These are phyloP conservation scores for Ogataea parapolymorpha DNA, from an alignment of 805 yeast genomes.

Conservation along the genomic window DNA sequence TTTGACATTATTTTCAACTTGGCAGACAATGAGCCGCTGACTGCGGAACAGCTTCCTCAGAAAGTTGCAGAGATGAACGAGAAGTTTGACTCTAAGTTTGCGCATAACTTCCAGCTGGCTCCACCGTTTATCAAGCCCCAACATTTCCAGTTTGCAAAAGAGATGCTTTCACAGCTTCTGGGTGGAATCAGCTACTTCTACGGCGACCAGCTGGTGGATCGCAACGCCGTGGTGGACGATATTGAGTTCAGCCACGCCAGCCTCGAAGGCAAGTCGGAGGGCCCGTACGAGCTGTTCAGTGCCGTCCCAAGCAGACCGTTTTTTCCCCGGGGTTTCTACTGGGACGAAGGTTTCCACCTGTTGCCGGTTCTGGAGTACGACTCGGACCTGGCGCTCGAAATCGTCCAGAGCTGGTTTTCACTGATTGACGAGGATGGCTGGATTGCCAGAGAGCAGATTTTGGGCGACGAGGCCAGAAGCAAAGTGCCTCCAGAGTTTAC, in stretches of 20 bases:
- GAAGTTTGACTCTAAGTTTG: conserved; percentile 52
- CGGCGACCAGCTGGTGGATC: conserved; percentile 81
- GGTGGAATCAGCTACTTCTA: conserved; percentile 90
- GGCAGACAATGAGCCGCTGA: conserved; percentile 38
- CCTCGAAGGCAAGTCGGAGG: conserved; percentile 57
- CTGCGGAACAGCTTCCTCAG: conserved; percentile 34
- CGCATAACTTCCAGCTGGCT: conserved; percentile 44
- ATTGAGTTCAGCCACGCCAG: conserved; percentile 57
- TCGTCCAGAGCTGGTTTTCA: conserved; percentile 82
- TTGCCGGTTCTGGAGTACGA: conserved; percentile 81
- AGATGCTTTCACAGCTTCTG: conserved; percentile 72
- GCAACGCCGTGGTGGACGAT: conserved; percentile 64
- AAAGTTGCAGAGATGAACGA: conserved; percentile 34
- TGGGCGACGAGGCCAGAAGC: conserved; percentile 87
- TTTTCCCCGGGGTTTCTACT: conserved; percentile 94
- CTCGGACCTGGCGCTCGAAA: conserved; percentile 73
- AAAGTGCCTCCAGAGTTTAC: conserved; percentile 83
- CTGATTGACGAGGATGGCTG: conserved; percentile 89
- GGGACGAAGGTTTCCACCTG: conserved; percentile 98
- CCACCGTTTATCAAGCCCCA: conserved; percentile 49
- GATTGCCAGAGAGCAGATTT: conserved; percentile 93
- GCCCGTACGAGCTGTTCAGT: conserved; percentile 74
- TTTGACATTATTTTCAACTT: conserved; percentile 65
- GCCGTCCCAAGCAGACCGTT: conserved; percentile 90
- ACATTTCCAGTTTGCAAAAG: conserved; percentile 64